Evolutionary conservation across 2,329 filamentous ascomycete genomes (phyloP), one percentile per base, ranked within the genome.

Genomic region (Fusarium siculi): DNA sequence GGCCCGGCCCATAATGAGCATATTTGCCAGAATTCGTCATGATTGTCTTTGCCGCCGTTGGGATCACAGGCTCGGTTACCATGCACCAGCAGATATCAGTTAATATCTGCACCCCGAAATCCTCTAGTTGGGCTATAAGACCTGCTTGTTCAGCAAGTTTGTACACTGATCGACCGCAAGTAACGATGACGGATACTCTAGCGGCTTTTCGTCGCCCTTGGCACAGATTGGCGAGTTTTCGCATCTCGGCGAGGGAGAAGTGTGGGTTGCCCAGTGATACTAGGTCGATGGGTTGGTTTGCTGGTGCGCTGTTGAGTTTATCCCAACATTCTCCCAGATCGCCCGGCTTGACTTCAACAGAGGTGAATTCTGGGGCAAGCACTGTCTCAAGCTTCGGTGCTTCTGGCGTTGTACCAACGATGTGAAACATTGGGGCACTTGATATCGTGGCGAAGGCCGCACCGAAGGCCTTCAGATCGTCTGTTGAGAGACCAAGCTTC

Each of bases 381-480:
- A 72, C 55, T 15, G 59, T 19, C 1, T 71, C 42, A 3, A 76
- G 52, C 0, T 25, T 63, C 5, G 46, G 43, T n/a, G 74, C 74
- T 23, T 76, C 74, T 16, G 74, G 74, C 1, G 74, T 76, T 5
- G 73, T 25, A 4, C 61, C 58, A 7, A 67, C 60, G 7, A 76
- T 76, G 16, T 76, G 74, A 34, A 76, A 76, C 74, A 76, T 73
- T 6, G 74, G 73, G 1, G 74, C 75, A 6, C 73, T 68, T 1
- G 75, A 74, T 25, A 58, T 57, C 0, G 74, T 76, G 10, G 73
- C 75, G 10, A 76, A 76, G 2, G 74, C 74, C 0, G 75, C 74
- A 1, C 60, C 56, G 4, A 76, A 77, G 2, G 73, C 68, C 21
- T 76, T 77, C 3, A 77, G 40, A 14, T 77, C 75, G 8, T 75